Base-by-base conservation (phyloP, 2,329 filamentous ascomycete species). In the Aspergillus fijiensis region DNA sequence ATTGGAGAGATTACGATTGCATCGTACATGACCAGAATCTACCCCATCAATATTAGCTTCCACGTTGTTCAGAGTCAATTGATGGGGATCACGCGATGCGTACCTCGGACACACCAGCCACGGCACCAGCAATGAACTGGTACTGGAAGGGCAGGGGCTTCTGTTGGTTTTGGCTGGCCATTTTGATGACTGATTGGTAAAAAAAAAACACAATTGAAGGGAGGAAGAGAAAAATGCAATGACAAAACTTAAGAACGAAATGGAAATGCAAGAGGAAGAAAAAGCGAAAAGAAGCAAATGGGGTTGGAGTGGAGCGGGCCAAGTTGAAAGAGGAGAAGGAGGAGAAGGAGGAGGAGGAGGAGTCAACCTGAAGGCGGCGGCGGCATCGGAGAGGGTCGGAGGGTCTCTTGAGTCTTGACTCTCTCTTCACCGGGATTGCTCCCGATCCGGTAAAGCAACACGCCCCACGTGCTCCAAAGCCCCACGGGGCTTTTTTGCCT, bases 41-140 rank as follows among this genome's bases (percentile, higher is more conserved):
- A 51, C n/a, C 12, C 23, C 23, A 19, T 35, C 39, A 25, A 9
- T 25, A 25, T 55, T 47, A 56, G 45, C 23, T 51, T 80, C 27
- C 31, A n/a, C 31, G 56, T 49, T 57, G 11, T 45, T 12, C 35
- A 49, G 4, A 6, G 50, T 29, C 49, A 52, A 48, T 23, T 16
- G 39, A 29, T 9, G 39, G 14, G 51, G 16, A 31, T 52, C 52
- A 55, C 47, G 54, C 57, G 59, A 60, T 55, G 81, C 88, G 79
- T 83, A 93, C 92, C 86, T 99, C 95, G 71, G 94, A 98, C 67
- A 99, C 93, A 84, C 95, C 95, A 74, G 95, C 95, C 75, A 99
- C 90, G 76, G 95, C 95, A 82, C 93, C 93, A 74, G 94, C 93
- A 77, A 88, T 90, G 83, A 98, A 96, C 82, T 96, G 93, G 87